Conservation (phyloP, 176 grass and related monocot genomes). For the Carex myosuroides region DNA sequence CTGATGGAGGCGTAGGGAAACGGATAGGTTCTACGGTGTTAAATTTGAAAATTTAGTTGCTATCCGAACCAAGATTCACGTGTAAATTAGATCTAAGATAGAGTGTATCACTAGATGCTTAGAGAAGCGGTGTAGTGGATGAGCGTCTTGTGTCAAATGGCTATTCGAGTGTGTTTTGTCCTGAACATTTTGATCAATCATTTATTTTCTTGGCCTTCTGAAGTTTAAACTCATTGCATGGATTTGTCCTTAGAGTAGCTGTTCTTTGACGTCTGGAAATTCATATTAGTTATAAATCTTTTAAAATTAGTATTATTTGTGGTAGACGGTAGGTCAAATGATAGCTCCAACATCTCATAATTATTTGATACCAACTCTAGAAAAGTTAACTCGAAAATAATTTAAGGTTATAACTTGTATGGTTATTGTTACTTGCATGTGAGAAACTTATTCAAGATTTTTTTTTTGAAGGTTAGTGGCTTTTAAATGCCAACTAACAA, state of each 20-base stretch:
- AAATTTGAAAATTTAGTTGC: no score
- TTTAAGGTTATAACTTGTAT: not conserved
- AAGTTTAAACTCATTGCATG: not conserved
- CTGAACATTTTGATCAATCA: not conserved
- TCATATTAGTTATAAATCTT: not conserved
- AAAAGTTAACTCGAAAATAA: not conserved
- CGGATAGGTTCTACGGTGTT: no score
- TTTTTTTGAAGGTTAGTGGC: no score
- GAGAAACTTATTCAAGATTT: not conserved
- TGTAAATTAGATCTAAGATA: no score
- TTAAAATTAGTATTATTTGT: not conserved
- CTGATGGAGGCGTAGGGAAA: not conserved
- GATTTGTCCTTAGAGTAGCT: not conserved
- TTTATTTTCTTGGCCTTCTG: not conserved
- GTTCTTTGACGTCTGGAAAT: not conserved
- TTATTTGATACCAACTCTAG: not conserved
- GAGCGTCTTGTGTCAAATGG: no score
- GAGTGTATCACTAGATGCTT: no score
- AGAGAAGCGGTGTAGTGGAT: no score
- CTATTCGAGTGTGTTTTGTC: no score
- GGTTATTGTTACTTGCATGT: not conserved
- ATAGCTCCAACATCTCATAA: not conserved
- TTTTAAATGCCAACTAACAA: no score
- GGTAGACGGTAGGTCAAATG: not conserved
- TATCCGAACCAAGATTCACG: no score